Percentiles rank a stretch among this genome's conserved stretches.
phyloP scores from a whole-genome alignment of 1,139 yeast species.

The Casaregolazyma suthepensis region DNA sequence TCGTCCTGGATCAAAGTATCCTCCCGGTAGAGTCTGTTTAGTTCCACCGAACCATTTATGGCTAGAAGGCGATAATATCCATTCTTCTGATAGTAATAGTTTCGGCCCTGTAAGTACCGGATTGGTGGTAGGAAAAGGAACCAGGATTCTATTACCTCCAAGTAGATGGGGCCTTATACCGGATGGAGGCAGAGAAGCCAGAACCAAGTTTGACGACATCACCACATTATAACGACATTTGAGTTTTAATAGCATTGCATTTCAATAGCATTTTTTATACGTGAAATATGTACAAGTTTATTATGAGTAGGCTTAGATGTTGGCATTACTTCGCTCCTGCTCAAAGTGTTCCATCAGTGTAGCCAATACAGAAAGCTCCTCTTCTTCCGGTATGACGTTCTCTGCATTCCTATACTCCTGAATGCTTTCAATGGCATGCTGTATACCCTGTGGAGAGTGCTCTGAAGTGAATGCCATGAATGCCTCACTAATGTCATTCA shows the following conservation, averaged over 20 bases:
- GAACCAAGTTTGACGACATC: constrained; percentile 9
- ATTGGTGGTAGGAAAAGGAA: constrained; percentile 67
- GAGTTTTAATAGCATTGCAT: background rate
- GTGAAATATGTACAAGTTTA: background rate
- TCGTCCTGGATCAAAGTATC: constrained; percentile 49
- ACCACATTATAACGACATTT: background rate
- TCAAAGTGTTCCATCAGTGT: constrained; percentile 16
- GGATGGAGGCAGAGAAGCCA: constrained; percentile 30
- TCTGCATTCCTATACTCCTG: constrained; percentile 28
- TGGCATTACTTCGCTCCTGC: constrained; percentile 12
- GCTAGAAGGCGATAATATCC: constrained; percentile 93
- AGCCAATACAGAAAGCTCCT: constrained; percentile 17
- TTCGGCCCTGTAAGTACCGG: constrained; percentile 86
- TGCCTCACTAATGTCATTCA: constrained; percentile 45
- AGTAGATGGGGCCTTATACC: constrained; percentile 39
- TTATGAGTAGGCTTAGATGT: background rate
- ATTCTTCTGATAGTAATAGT: constrained; percentile 74
- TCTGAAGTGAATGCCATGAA: constrained; percentile 44
- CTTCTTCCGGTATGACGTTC: constrained; percentile 12
- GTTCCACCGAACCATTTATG: constrained; percentile 80
- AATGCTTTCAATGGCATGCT: constrained; percentile 52
- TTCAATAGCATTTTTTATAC: background rate
- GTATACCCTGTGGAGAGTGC: constrained; percentile 40
- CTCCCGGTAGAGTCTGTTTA: constrained; percentile 45
- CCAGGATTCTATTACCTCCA: constrained; percentile 61